Base-by-base conservation (phyloP, 148 eudicot species). In the Rhododendron williamsianum region DNA sequence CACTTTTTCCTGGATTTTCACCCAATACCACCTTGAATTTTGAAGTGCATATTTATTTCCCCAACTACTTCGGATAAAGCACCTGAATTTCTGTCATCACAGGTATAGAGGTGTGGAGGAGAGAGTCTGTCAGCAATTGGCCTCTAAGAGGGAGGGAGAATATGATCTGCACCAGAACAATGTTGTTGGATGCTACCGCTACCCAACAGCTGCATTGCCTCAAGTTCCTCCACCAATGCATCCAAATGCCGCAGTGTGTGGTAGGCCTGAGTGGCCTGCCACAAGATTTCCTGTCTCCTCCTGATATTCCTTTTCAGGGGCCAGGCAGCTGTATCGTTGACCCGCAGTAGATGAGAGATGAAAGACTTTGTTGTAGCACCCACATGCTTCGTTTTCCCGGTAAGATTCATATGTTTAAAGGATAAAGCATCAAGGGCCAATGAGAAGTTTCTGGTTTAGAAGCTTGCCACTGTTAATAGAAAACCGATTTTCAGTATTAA, bases 71-170 rank as follows among this genome's bases (percentile, higher is more conserved):
- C 5, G 16, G 18, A 54, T 54, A 19, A 73, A 19, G 51, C 38
- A 41, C 12, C 21, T 76, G 35, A n/a, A 12, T 69, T 80, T 33
- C 72, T 46, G 81, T 41, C 41, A 10, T 69, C 35, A 49, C 84
- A 83, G 88, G 84, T 88, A 72, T 48, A 27, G 63, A 43, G 58
- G 81, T 54, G 43, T 46, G 18, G 85, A 71, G 27, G 81, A 84
- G 63, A 56, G 76, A 78, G 67, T 48, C 18, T 85, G 21, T 63
- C 83, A 21, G 72, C 81, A 43, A 60, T 63, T 46, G 19, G 36
- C 86, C 21, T 79, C 54, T 54, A 73, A 33, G 83, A 84, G 73
- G 76, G 86, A 67, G 54, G 63, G 41, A 33, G 35, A 51, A 60
- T 35, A 43, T 23, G 45, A 43, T 48, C 81, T 46, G 15, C 65